These are phyloP conservation scores for Pholiota microspora DNA, from an alignment of 768 basidiomycete species.

Conservation along the genomic window DNA sequence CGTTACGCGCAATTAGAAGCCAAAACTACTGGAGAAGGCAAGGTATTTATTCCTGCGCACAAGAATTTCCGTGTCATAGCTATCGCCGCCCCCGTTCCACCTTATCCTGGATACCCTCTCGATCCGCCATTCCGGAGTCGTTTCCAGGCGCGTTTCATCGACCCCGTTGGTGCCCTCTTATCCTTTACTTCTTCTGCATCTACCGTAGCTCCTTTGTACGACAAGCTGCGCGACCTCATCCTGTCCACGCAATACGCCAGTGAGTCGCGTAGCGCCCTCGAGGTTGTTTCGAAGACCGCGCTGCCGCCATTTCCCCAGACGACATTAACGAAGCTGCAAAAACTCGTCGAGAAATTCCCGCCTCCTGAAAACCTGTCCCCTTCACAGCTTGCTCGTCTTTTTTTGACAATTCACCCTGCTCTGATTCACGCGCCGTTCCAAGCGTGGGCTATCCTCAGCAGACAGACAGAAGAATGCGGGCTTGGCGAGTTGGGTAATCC, in stretches of 20 bases:
- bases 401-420: conserved; percentile 59
- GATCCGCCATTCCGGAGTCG: conserved; percentile 70
- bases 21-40: conserved; percentile 30
- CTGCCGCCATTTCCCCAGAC: conserved; percentile 68
- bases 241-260: conserved; percentile 62
- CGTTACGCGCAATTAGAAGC: conserved; percentile 51
- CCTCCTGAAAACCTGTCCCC: conserved; percentile 40
- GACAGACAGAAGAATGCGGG: conserved; percentile 52
- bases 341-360: conserved; percentile 47
- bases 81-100: conserved; percentile 67
- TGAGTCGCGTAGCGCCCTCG: conserved; percentile 54
- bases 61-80: conserved; percentile 68
- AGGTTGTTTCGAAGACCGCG: conserved; percentile 48
- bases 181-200: conserved; percentile 32
- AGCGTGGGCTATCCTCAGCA: conserved; percentile 60
- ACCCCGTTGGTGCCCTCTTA: conserved; percentile 53
- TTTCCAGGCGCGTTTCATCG: conserved; percentile 67
- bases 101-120: conserved; percentile 63
- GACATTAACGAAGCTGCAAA: conserved; percentile 48
- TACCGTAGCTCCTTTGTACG: conserved; percentile 28
- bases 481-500: conserved; percentile 54
- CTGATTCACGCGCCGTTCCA: conserved; percentile 55
- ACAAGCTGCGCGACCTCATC: conserved; percentile 53
- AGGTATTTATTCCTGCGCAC: conserved; percentile 62
- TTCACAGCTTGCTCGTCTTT: conserved; percentile 48